These are phyloP conservation scores for Forsythia suspensa DNA, from an alignment of 257 asterid genomes.

Conservation along the genomic window DNA sequence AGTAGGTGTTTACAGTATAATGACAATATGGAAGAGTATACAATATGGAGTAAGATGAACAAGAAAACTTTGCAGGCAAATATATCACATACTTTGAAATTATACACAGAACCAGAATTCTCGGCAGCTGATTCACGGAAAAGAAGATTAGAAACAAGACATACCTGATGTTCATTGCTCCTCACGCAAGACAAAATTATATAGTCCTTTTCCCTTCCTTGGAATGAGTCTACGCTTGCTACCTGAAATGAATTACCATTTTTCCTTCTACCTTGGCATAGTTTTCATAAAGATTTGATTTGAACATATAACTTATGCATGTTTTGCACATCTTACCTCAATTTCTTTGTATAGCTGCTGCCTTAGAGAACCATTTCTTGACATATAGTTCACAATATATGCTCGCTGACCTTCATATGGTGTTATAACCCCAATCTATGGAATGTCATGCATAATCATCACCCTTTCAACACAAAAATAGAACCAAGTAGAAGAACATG, in stretches of 20 bases:
- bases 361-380: slow-evolving; percentile 88
- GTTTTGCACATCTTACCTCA: slow-evolving; percentile 52
- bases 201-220: slow-evolving; percentile 97
- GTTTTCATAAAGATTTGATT: background rate
- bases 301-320: background rate
- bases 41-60: background rate
- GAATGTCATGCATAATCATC: slow-evolving; percentile 15
- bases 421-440: slow-evolving; percentile 94
- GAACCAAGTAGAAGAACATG: slow-evolving; percentile 5
- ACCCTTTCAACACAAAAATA: slow-evolving; percentile 14
- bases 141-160: background rate
- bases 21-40: background rate
- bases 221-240: slow-evolving; percentile 98
- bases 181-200: slow-evolving; percentile 95
- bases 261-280: slow-evolving; percentile 7
- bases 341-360: slow-evolving; percentile 98
- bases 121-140: background rate
- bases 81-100: background rate
- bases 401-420: slow-evolving; percentile 99
- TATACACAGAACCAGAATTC: background rate
- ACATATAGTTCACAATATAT: slow-evolving; percentile 93
- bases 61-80: background rate
- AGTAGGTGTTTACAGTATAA: background rate
- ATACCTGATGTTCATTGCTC: slow-evolving; percentile 97
- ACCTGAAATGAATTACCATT: slow-evolving; percentile 57